Base-by-base conservation (phyloP, 257 asterid species). In the Schizonepeta tenuifolia region DNA sequence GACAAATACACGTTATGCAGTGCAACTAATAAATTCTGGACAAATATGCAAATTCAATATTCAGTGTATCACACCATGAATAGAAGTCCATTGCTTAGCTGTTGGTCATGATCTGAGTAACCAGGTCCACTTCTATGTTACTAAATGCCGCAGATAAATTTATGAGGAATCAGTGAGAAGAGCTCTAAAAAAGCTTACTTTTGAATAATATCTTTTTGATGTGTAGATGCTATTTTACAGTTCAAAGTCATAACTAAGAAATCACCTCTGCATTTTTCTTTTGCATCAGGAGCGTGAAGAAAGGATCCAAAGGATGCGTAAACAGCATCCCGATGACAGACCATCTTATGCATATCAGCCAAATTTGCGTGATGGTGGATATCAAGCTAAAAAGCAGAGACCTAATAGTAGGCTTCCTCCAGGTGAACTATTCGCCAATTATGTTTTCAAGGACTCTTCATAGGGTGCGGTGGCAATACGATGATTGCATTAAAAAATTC, bases 241-340 rank as follows among this genome's bases (percentile, higher is more conserved):
- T 67, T 55, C 57, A 40, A 49, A 35, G 62, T 71, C 65, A 68
- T 9, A 54, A 66, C 21, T 26, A 2, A 12, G 35, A 46, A 66
- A 78, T 82, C 14, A 38, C 17, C 18, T 43, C 47, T 71, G 26
- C 74, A 46, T 77, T 73, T 20, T 74, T 67, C 59, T 62, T 47
- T 81, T 83, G 66, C 51, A 44, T 68, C 80, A 95, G 98, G 99
- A 92, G 83, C 96, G 97, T 47, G 98, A 95, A 69, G 96, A 89
- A 73, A 88, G 98, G 84, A 89, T 76, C 72, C 96, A 82, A 67
- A 84, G 85, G 46, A 69, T 89, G 26, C 87, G 82, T 70, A 87
- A 83, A 74, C 90, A 83, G 46, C 88, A 87, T 35, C 87, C 89
- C 12, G 96, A 92, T 78, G 96, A 84, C 21, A 86, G 86, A 58